Evolutionary conservation across 192 early-diverging fungal genomes (phyloP).

Genomic region (Backusella circina): DNA sequence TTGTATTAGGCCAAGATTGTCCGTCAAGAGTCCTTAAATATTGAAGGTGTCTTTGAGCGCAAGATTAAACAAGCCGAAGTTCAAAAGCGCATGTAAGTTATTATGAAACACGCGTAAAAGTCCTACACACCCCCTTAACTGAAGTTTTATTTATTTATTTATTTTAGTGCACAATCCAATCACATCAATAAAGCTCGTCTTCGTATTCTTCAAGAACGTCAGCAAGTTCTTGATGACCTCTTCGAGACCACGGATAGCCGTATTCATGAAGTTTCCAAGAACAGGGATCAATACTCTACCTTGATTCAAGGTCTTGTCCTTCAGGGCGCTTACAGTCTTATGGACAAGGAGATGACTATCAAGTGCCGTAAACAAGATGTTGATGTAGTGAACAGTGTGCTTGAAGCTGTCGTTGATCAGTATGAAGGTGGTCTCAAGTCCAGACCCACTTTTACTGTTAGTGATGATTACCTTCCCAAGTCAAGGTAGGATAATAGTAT

Average conservation of each 20-base stretch:
- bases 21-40: conserved; percentile 93
- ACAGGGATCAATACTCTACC: conserved; percentile 56
- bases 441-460: conserved; percentile 47
- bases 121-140: neutral
- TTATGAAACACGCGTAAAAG: neutral
- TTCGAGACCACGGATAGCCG: conserved; percentile 66
- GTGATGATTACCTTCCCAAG: conserved; percentile 65
- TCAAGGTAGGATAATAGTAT: conserved; percentile 38
- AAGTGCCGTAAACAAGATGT: conserved; percentile 71
- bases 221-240: conserved; percentile 81
- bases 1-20: conserved; percentile 85
- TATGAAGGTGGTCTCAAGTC: conserved; percentile 57
- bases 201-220: conserved; percentile 81
- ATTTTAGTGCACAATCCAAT: conserved; percentile 82
- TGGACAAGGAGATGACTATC: conserved; percentile 73
- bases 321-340: conserved; percentile 85
- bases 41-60: conserved; percentile 93
- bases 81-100: conserved; percentile 83
- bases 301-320: conserved; percentile 72
- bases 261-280: conserved; percentile 56
- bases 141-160: neutral
- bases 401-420: conserved; percentile 42
- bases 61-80: conserved; percentile 98
- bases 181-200: conserved; percentile 96
- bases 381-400: conserved; percentile 52